Evolutionary conservation across 2,329 filamentous ascomycete genomes (phyloP).

Genomic region (Colletotrichum eremochloae): DNA sequence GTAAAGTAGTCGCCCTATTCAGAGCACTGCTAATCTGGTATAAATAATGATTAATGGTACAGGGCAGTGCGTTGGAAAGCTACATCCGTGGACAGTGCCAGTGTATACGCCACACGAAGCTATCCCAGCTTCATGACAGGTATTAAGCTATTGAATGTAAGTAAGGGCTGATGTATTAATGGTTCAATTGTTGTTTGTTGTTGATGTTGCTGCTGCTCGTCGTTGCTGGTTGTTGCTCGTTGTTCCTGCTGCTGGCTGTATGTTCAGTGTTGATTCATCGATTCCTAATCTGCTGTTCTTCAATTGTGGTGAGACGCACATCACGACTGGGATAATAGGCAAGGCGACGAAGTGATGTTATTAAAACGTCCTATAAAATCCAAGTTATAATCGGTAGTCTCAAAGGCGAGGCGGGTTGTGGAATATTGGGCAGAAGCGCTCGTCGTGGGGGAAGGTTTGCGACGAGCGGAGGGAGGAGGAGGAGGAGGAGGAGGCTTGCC

Average conservation of each 20-base stretch:
- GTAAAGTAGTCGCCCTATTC: background rate
- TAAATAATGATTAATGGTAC: background rate
- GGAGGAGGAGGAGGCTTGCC: constrained; percentile 37
- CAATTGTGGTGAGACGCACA: background rate
- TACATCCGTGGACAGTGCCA: background rate
- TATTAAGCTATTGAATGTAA: background rate
- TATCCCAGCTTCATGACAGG: background rate
- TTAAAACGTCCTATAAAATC: constrained; percentile 36
- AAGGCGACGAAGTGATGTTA: constrained; percentile 39
- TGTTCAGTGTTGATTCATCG: background rate
- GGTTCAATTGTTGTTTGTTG: constrained; percentile 1
- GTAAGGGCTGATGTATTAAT: background rate
- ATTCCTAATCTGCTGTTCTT: background rate
- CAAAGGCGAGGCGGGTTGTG: constrained; percentile 31
- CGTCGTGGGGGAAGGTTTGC: constrained; percentile 4
- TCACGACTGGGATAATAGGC: constrained; percentile 15
- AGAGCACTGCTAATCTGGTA: background rate
- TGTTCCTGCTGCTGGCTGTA: background rate
- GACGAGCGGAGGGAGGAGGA: constrained; percentile 30
- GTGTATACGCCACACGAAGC: background rate
- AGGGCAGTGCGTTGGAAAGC: background rate
- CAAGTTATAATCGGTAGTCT: constrained; percentile 40
- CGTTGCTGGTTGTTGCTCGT: background rate
- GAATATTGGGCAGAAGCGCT: constrained; percentile 23
- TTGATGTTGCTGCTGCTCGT: background rate